phyloP scores from a whole-genome alignment of 805 yeast genomes.

The Scheffersomyces spartinae region DNA sequence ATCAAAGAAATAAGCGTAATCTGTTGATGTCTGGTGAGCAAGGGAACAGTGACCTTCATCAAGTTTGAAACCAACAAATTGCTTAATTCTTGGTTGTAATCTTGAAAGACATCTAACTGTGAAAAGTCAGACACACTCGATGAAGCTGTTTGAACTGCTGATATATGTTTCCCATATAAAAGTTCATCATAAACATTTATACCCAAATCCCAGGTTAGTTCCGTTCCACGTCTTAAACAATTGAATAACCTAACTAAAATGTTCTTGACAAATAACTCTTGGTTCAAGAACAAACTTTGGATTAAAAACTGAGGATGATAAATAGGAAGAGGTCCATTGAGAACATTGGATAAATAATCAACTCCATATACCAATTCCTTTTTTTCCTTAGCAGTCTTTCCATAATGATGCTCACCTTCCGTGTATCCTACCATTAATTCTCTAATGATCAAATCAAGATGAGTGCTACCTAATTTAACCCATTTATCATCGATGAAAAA shows the following conservation, averaged over 20 bases:
- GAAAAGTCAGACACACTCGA: no score
- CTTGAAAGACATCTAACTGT: constrained; percentile 12
- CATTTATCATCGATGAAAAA: constrained; percentile 69
- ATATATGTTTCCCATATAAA: constrained; percentile 3
- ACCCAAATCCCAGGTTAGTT: constrained; percentile 22
- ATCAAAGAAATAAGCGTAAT: constrained; percentile 64
- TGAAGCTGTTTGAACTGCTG: no score
- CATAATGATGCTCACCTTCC: constrained; percentile 3
- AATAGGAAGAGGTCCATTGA: constrained; percentile 83
- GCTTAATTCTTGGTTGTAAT: constrained; percentile 32
- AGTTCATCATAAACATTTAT: constrained; percentile 12
- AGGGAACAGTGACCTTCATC: constrained; percentile 58
- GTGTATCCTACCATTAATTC: constrained; percentile 24
- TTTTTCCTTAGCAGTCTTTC: constrained; percentile 18
- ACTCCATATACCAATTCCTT: constrained; percentile 28
- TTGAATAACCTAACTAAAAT: constrained; percentile 45
- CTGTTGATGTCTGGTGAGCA: constrained; percentile 84
- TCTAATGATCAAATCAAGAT: constrained; percentile 43
- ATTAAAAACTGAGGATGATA: constrained; percentile 86
- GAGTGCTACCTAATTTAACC: constrained; percentile 19
- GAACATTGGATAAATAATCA: constrained; percentile 58
- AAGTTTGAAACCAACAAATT: constrained; percentile 46
- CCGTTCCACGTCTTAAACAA: constrained; percentile 30
- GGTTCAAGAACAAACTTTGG: constrained; percentile 59
- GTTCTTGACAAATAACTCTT: constrained; percentile 40